Evolutionary conservation across 345 rosid species (phyloP), one percentile per base, ranked within the genome.

Genomic region (Eutrema yunnanense): DNA sequence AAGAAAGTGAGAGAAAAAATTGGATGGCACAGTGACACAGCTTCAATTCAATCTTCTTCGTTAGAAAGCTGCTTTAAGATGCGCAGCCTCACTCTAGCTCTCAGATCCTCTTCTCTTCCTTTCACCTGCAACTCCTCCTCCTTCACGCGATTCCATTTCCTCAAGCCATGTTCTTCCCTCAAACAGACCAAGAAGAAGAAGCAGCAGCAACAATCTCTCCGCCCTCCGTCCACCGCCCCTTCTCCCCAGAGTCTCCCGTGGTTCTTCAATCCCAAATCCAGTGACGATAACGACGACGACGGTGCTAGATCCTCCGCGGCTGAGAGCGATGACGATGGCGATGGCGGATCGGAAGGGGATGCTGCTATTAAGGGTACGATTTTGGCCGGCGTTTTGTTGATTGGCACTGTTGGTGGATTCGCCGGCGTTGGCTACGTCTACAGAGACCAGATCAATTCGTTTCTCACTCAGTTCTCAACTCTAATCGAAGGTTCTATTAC

Each of bases 391-490:
- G 85, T 90, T 6, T 77, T 95, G 75, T 86, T 95, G 30, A 80
- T 95, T 27, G 97, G 96, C 50, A 82, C 86, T 64, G 92, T 95
- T 68, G 99, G 96, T 74, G 99, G 97, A 9, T 89, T 89, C 73
- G 92, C 72, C 4, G 62, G 82, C 44, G 88, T 79, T 58, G 99
- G 97, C 3, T 95, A 87, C 79, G 38, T 85, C 9, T 95, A 95
- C 72, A 88, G 40, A 75, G 99, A 89, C 14, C 95, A 91, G 81
- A 84, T 95, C 75, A 92, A 91, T 71, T 82, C 81, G 22, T 88
- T 95, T 66, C 82, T 92, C 80, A 87, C 68, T 62, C 96, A 89
- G 61, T 88, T 95, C 73, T 95, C 97, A 2, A 83, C 92, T 36
- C 74, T 86, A 47, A 88, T 95, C 62, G 99, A 95, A 82, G 99